These are phyloP conservation scores for Psophocarpus tetragonolobus DNA, from an alignment of 306 rosid species.

Conservation along the genomic window DNA sequence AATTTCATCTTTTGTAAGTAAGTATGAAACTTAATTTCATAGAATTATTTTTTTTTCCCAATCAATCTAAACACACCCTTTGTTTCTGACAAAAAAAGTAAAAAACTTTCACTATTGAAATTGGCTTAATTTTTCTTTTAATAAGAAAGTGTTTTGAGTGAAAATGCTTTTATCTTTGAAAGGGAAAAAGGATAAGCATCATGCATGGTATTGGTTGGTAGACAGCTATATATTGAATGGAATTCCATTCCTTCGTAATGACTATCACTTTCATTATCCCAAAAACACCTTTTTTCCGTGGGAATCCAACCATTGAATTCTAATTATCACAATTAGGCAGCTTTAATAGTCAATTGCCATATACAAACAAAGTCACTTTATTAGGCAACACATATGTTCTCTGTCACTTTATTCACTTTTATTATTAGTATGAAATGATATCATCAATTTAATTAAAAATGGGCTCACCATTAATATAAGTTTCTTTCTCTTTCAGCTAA, in stretches of 20 bases:
- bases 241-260: background rate
- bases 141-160: background rate
- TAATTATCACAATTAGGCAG: no score
- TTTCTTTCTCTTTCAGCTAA: background rate
- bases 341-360: background rate
- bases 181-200: background rate
- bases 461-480: background rate
- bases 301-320: background rate
- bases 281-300: background rate
- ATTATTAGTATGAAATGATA: background rate
- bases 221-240: background rate
- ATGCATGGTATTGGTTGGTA: no score
- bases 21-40: background rate
- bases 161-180: background rate
- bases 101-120: background rate
- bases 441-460: background rate
- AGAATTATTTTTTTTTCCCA: background rate
- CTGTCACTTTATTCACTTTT: background rate
- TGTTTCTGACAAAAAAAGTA: background rate
- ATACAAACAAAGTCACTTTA: slow-evolving; percentile 13
- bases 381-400: background rate
- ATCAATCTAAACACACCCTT: background rate
- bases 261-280: background rate
- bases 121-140: background rate
- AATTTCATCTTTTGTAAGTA: no score